A percentile compares a stretch with the other conserved stretches of the same genome.
These are phyloP conservation scores for Sugiyamaella americana DNA, from an alignment of 805 yeast species.

Conservation along the genomic window DNA sequence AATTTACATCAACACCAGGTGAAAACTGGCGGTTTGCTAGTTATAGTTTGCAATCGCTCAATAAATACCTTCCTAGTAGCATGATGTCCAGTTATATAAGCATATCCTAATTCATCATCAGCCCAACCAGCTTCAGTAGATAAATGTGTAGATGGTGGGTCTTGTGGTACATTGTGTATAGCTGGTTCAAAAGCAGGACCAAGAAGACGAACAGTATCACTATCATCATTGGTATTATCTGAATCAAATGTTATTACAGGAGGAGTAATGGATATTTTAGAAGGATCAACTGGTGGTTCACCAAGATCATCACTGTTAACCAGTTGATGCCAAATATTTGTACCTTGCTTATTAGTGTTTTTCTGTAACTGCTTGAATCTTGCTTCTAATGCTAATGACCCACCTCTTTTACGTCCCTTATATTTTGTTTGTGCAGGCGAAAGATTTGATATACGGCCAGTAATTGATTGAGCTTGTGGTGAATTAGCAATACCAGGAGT, in stretches of 20 bases:
- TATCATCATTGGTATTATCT: not conserved
- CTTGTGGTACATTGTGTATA: not conserved
- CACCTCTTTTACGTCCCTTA: conserved; percentile 12
- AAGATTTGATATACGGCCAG: not conserved
- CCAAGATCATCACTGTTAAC: conserved; percentile 8
- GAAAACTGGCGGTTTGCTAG: conserved; percentile 54
- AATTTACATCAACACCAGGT: conserved; percentile 49
- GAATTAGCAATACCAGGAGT: not conserved
- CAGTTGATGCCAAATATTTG: conserved; percentile 10
- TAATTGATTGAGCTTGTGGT: conserved; percentile 1
- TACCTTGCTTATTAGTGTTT: too few species aligned
- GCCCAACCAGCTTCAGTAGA: conserved; percentile 7
- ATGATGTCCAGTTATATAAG: conserved; percentile 20
- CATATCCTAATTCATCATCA: conserved; percentile 20
- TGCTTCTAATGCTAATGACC: conserved; percentile 19
- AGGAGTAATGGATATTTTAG: too few species aligned
- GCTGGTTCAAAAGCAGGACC: conserved; percentile 3
- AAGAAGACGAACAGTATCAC: conserved; percentile 8
- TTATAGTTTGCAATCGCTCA: conserved; percentile 52
- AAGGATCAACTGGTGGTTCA: conserved; percentile 2
- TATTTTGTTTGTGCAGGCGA: conserved; percentile 1
- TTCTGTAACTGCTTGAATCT: conserved; percentile 12
- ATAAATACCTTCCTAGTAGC: conserved; percentile 46
- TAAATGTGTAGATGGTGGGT: conserved; percentile 4
- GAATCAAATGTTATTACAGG: not conserved